Base-by-base conservation (phyloP, 1,139 yeast species). In the Fermentozyma sake region DNA sequence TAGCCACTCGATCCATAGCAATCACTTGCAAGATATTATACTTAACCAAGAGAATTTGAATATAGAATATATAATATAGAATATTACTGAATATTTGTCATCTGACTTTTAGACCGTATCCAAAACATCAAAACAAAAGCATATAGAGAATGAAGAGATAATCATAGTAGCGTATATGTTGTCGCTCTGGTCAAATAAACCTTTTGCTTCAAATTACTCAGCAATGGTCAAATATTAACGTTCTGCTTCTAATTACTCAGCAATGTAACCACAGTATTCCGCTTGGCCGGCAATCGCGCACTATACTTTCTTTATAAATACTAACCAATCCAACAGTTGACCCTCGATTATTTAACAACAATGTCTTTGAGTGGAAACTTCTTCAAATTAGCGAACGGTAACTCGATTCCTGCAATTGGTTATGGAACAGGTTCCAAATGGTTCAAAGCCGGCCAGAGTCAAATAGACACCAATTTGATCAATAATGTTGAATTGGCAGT, bases 391-490 rank as follows among this genome's bases (percentile, higher is more conserved):
- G 27, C 46, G 10, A 42, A 48, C 28, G 58, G 57, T 1, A 38
- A 39, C 33, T 30, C 46, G 18, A 48, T 54, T 31, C 59, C 58
- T 8, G 54, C 61, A 12, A 40, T 60, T 14, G 64, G 49, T 4
- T 57, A 48, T 31, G 68, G 68, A n/a, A 41, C 58, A 2, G 66
- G 65, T 10, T 55, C 63, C 31, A 50, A 49, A 28, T 58, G 64
- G 64, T 54, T 39, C 45, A 58, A 58, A 29, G 20, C 19, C 6
- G 52, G 52, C 18, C 30, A 35, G 14, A 32, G 39, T 15, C 47
- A 45, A 11, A 18, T 50, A 22, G 56, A 54, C 34, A 30, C 37
- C 3, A 33, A 32, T 6, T 40, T 53, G 28, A 52, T 56, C n/a
- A 33, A 43, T 7, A 35, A 48, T 3, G 30, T 60, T 20, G 44